Evolutionary conservation across 2,329 filamentous ascomycete genomes (phyloP), one percentile per base, ranked within the genome.

Genomic region (Chaetomiaceae sp.): DNA sequence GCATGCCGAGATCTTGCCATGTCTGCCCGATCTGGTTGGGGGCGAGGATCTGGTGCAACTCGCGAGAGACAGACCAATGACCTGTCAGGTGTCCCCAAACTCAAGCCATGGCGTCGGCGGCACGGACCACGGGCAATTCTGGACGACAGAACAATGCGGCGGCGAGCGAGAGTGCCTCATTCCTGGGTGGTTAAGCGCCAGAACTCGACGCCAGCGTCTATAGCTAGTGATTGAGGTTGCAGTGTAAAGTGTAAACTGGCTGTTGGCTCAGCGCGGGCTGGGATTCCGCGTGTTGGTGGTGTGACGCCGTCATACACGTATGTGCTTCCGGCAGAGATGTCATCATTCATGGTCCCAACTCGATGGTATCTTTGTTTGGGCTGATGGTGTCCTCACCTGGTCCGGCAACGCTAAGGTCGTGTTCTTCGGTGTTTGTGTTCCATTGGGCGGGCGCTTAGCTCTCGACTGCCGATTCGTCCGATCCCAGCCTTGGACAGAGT

Each of bases 391-490:
- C n/a, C n/a, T n/a, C n/a, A n/a, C 48, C 8, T 14, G 44, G 33
- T 10, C 23, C 33, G 33, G 33, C 21, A 34, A 14, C 18, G n/a
- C n/a, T n/a, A n/a, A n/a, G n/a, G n/a, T n/a, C n/a, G n/a, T n/a
- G n/a, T n/a, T n/a, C n/a, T n/a, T n/a, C n/a, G n/a, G n/a, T n/a
- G n/a, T n/a, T n/a, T n/a, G n/a, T n/a, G n/a, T n/a, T n/a, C n/a
- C n/a, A n/a, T n/a, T n/a, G n/a, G 4, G 13, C n/a, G 36, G 55
- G 60, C 58, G 60, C 60, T 58, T 62, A 58, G 36, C 34, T 29
- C 30, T 32, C 25, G 47, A 47, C 46, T 58, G 47, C 55, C 58
- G 54, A 62, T 60, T 60, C 56, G 55, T 49, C 53, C 53, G 43
- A 54, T 54, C 21, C 14, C 30, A 4, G 1, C 16, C 33, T 9